These are phyloP conservation scores for Lepidium africanum DNA, from an alignment of 345 rosid species.

Conservation along the genomic window DNA sequence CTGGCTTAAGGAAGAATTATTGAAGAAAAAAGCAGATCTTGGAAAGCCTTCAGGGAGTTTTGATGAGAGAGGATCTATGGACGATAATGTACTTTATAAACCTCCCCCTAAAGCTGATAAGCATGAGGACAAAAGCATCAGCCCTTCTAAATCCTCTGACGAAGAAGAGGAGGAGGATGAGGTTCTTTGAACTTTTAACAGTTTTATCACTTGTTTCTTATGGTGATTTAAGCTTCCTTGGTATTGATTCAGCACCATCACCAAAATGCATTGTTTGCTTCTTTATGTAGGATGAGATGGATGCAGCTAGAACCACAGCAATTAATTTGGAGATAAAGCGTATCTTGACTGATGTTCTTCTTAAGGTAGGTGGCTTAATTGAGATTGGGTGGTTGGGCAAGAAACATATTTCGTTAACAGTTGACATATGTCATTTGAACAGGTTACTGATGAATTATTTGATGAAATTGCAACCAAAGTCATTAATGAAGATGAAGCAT, in stretches of 20 bases:
- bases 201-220: not conserved
- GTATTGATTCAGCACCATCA: slow-evolving; percentile 6
- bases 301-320: slow-evolving; percentile 62
- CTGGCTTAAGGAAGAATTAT: slow-evolving; percentile 95
- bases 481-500: slow-evolving; percentile 61
- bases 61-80: slow-evolving; percentile 49
- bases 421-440: slow-evolving; percentile 26
- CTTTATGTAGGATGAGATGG: slow-evolving; percentile 64
- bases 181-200: slow-evolving; percentile 28
- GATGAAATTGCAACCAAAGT: slow-evolving; percentile 95
- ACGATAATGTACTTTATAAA: slow-evolving; percentile 52
- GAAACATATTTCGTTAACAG: not conserved
- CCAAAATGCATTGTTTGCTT: slow-evolving; percentile 3
- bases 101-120: slow-evolving; percentile 45
- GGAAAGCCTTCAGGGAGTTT: slow-evolving; percentile 53
- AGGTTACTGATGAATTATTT: slow-evolving; percentile 95
- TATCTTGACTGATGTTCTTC: slow-evolving; percentile 86
- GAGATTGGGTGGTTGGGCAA: slow-evolving; percentile 16
- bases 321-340: slow-evolving; percentile 92
- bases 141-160: slow-evolving; percentile 68
- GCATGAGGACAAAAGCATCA: slow-evolving; percentile 57
- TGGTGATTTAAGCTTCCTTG: not conserved
- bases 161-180: slow-evolving; percentile 87
- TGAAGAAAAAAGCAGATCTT: slow-evolving; percentile 68
- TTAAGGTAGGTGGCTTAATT: slow-evolving; percentile 47